These are phyloP conservation scores for Dryadomyces quercivorus DNA, from an alignment of 2,329 filamentous ascomycete genomes.

Conservation along the genomic window DNA sequence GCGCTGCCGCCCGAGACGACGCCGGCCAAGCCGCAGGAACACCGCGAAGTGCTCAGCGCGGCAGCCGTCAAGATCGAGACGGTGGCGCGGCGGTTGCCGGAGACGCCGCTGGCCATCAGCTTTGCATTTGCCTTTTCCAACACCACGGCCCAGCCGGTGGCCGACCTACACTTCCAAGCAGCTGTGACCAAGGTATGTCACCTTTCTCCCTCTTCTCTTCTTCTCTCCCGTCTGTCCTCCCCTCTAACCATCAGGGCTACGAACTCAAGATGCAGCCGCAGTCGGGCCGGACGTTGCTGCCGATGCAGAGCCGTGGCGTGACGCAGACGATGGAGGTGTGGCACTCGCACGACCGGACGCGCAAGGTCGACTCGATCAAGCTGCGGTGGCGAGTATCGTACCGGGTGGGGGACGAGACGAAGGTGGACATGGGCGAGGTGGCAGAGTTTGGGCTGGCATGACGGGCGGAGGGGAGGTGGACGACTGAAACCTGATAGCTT, in stretches of 20 bases:
- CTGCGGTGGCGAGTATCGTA: slow-evolving; percentile 85
- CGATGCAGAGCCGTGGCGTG: slow-evolving; percentile 63
- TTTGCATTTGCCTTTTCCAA: slow-evolving; percentile 79
- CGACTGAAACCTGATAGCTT: not conserved
- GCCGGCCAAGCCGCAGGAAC: slow-evolving; percentile 38
- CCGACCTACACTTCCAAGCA: slow-evolving; percentile 77
- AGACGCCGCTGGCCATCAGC: slow-evolving; percentile 45
- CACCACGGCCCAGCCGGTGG: slow-evolving; percentile 55
- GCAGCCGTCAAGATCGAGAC: slow-evolving; percentile 63
- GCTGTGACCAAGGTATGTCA: slow-evolving; percentile 76
- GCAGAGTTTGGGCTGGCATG: slow-evolving; percentile 63
- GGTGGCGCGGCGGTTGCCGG: slow-evolving; percentile 47
- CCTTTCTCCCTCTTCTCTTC: not conserved
- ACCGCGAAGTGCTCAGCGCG: slow-evolving; percentile 56
- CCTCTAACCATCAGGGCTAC: slow-evolving; percentile 46
- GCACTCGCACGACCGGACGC: slow-evolving; percentile 54
- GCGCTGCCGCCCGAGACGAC: slow-evolving; percentile 53
- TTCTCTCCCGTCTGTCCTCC: not conserved
- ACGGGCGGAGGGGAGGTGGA: not conserved
- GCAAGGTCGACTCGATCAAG: slow-evolving; percentile 70
- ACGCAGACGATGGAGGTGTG: slow-evolving; percentile 67
- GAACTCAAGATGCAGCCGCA: slow-evolving; percentile 76
- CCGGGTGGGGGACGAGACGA: slow-evolving; percentile 48
- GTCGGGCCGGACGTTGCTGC: slow-evolving; percentile 61
- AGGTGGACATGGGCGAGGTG: slow-evolving; percentile 77